Conservation (phyloP, 352 stramenopile genomes). For the Pythium rishiriense region DNA sequence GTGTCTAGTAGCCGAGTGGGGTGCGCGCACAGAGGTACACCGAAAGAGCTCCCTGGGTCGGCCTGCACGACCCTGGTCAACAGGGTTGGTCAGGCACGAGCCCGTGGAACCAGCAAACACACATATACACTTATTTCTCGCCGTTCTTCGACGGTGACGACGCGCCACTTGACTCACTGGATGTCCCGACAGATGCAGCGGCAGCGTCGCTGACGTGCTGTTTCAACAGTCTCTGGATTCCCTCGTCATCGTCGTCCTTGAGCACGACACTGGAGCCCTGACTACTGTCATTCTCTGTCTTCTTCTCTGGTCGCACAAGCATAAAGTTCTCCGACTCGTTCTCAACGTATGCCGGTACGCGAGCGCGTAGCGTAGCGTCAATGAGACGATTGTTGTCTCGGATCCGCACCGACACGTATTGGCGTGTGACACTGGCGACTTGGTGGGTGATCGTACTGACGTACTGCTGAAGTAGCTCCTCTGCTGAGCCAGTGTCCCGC, state of each 20-base stretch:
- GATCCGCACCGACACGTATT: constrained; percentile 80
- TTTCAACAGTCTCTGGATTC: constrained; percentile 17
- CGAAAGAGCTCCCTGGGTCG: constrained; percentile 1
- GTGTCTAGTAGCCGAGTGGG: background rate
- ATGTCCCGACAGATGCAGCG: background rate
- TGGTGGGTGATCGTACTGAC: constrained; percentile 86
- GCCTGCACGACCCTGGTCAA: background rate
- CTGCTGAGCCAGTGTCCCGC: constrained; percentile 64
- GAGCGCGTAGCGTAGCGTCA: constrained; percentile 69
- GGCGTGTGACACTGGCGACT: constrained; percentile 75
- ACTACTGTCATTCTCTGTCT: constrained; percentile 26
- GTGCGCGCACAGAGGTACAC: constrained; percentile 13
- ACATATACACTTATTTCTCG: background rate
- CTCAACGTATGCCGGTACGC: constrained; percentile 61
- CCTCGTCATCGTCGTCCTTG: constrained; percentile 24
- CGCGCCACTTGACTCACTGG: constrained; percentile 12
- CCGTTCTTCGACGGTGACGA: constrained; percentile 10
- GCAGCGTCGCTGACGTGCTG: constrained; percentile 5
- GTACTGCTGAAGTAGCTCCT: constrained; percentile 78
- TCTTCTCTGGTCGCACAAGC: constrained; percentile 58
- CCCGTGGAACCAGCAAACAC: background rate
- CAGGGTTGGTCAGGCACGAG: background rate
- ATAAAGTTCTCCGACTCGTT: constrained; percentile 73
- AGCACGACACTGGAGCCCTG: constrained; percentile 8
- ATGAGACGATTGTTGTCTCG: constrained; percentile 82